Base-by-base conservation (phyloP, 495 filamentous ascomycete genomes). In the Talaromyces ruber region DNA sequence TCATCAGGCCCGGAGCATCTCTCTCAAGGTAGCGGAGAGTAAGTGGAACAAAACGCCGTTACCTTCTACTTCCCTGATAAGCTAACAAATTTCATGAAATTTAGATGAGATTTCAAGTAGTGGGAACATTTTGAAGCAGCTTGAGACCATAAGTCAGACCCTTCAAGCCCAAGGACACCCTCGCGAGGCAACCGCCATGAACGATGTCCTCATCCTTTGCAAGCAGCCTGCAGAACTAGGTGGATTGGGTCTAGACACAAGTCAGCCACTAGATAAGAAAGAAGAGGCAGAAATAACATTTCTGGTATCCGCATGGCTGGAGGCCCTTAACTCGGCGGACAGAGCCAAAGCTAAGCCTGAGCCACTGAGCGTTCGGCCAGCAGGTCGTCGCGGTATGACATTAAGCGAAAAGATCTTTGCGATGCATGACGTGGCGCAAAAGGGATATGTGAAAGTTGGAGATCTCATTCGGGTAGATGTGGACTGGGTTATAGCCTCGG, bases 391-490 rank as follows among this genome's bases (percentile, higher is more conserved):
- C 25, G 70, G 67, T 8, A 79, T 79, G 76, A 78, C 72, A 0
- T 47, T 78, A 6, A 68, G 71, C 7, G 75, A 77, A 59, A 78
- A 79, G 59, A 74, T 79, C 12, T 73, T 79, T 61, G 76, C 75
- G 0, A 60, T 67, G 43, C 75, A 77, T 63, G 76, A 76, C 58
- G 58, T 76, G 25, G 59, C 66, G 1, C 32, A 68, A 8, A 66
- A 67, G 30, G 75, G 71, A 1, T 70, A 61, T 37, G 72, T 79
- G 14, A 64, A 59, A 32, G 66, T 76, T 2, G 76, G 76, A 4
- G 71, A 75, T 11, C 56, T 73, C 29, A 72, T 79, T n/a, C 69
- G 73, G 2, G 67, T 77, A 2, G 64, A 68, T 24, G 70, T 79
- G 2, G 76, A 80, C 53, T 80, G 76, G 76, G 67, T 78, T 6